Evolutionary conservation across 371 early-diverging fungal species (phyloP).

Genomic region (Umbelopsis sp.): DNA sequence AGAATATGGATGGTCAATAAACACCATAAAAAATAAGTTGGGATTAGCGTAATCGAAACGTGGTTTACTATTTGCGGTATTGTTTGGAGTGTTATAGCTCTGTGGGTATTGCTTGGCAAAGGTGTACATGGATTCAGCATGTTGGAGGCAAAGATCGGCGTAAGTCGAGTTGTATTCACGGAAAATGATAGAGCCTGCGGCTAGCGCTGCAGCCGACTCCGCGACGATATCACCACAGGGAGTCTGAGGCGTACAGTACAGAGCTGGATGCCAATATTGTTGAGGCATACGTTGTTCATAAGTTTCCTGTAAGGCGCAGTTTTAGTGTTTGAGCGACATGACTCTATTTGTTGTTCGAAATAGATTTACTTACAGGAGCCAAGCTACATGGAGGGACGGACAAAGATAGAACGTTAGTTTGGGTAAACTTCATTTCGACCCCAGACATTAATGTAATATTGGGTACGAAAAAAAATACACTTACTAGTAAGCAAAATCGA

Average conservation of each 20-base stretch:
- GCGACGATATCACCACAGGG: slow-evolving; percentile 33
- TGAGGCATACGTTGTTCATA: slow-evolving; percentile 26
- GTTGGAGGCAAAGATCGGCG: slow-evolving; percentile 25
- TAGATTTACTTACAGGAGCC: background rate
- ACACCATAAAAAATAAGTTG: background rate
- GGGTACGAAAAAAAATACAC: background rate
- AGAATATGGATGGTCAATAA: background rate
- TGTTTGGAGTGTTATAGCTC: slow-evolving; percentile 22
- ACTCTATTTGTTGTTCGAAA: background rate
- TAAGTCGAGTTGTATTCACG: slow-evolving; percentile 25
- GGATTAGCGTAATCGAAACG: background rate
- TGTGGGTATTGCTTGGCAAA: slow-evolving; percentile 27
- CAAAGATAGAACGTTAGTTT: too few relatives aligned
- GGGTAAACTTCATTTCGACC: too few relatives aligned
- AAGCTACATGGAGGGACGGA: background rate
- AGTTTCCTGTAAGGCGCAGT: slow-evolving; percentile 25
- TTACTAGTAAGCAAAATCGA: slow-evolving; percentile 34
- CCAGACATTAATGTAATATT: too few relatives aligned
- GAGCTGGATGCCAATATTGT: slow-evolving; percentile 20
- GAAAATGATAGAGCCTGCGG: slow-evolving; percentile 24
- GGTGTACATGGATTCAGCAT: slow-evolving; percentile 24
- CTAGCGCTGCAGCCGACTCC: slow-evolving; percentile 29
- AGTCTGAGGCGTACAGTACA: slow-evolving; percentile 23
- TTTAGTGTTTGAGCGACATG: background rate
- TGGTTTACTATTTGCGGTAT: slow-evolving; percentile 5